Evolutionary conservation across 371 early-diverging fungal species (phyloP).

Genomic region (Rhizopus microsporus): DNA sequence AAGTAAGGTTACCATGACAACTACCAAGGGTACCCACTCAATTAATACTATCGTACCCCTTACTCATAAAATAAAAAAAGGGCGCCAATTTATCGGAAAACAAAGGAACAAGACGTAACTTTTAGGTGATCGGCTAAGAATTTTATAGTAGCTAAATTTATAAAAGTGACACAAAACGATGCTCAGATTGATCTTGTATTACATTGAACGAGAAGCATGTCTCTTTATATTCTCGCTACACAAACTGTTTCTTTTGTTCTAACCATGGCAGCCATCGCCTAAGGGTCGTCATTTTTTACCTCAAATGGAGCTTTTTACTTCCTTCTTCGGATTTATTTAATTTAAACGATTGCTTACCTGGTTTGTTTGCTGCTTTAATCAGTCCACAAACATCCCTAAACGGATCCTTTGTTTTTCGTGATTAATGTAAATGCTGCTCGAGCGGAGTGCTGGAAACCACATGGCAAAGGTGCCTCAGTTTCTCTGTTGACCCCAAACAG

Average conservation of each 20-base stretch:
- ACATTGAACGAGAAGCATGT: conserved; percentile 3
- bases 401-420: not conserved
- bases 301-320: not conserved
- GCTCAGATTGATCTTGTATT: conserved; percentile 20
- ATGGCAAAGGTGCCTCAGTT: not conserved
- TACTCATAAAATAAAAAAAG: too few relatives aligned
- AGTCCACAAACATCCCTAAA: not conserved
- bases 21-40: too few relatives aligned
- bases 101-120: not conserved
- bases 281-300: too few relatives aligned
- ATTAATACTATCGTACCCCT: too few relatives aligned
- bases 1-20: too few relatives aligned
- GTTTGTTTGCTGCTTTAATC: not conserved
- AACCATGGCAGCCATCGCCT: too few relatives aligned
- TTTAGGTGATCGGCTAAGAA: conserved; percentile 10
- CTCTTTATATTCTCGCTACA: too few relatives aligned
- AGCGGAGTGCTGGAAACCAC: conserved; percentile 1
- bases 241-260: too few relatives aligned
- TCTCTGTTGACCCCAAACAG: not conserved
- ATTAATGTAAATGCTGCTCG: not conserved
- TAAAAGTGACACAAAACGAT: conserved; percentile 11
- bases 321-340: not conserved
- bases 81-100: not conserved
- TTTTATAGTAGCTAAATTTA: conserved; percentile 15
- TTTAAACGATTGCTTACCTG: not conserved